These are phyloP conservation scores for Lachancea sp. DNA, from an alignment of 805 yeast genomes.

Conservation along the genomic window DNA sequence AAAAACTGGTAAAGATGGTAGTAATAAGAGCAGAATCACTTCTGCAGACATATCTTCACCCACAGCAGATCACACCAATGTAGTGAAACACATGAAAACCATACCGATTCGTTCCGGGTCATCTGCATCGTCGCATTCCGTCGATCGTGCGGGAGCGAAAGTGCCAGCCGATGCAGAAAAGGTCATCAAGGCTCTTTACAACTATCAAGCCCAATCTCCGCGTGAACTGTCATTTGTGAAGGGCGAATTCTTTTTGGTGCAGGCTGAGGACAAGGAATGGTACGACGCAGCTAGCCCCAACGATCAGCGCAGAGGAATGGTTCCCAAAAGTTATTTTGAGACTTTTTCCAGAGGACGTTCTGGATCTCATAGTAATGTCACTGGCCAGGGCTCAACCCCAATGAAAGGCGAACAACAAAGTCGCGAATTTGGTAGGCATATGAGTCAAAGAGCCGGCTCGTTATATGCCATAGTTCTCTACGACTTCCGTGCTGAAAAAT, in stretches of 20 bases:
- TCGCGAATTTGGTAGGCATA: slow-evolving; percentile 1
- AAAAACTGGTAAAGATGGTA: slow-evolving; percentile 24
- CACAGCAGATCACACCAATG: slow-evolving; percentile 19
- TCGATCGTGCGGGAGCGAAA: slow-evolving; percentile 10
- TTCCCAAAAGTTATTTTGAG: slow-evolving; percentile 80
- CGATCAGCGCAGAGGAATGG: slow-evolving; percentile 71
- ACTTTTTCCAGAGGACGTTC: slow-evolving; percentile 50
- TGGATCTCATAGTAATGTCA: slow-evolving; percentile 12
- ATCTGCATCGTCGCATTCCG: slow-evolving; percentile 14
- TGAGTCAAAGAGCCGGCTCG: slow-evolving; percentile 32
- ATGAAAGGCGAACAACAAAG: neutral
- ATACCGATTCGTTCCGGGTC: slow-evolving; percentile 21
- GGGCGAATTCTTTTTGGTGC: slow-evolving; percentile 88
- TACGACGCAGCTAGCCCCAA: slow-evolving; percentile 86
- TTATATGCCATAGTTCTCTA: slow-evolving; percentile 81
- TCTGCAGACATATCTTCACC: slow-evolving; percentile 35
- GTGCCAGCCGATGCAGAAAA: slow-evolving; percentile 48
- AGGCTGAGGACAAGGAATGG: slow-evolving; percentile 63
- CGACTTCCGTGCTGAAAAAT: slow-evolving; percentile 69
- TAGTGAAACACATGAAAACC: slow-evolving; percentile 22
- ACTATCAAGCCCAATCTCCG: slow-evolving; percentile 70
- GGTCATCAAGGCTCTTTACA: slow-evolving; percentile 75
- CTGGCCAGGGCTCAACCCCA: slow-evolving; percentile 4
- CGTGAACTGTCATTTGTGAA: slow-evolving; percentile 71
- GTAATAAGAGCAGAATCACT: slow-evolving; percentile 26